Percentiles rank a stretch among this genome's conserved stretches.
Evolutionary conservation across 108 stramenopile genomes (phyloP).

Genomic region (Cyclostephanos tholiformis): DNA sequence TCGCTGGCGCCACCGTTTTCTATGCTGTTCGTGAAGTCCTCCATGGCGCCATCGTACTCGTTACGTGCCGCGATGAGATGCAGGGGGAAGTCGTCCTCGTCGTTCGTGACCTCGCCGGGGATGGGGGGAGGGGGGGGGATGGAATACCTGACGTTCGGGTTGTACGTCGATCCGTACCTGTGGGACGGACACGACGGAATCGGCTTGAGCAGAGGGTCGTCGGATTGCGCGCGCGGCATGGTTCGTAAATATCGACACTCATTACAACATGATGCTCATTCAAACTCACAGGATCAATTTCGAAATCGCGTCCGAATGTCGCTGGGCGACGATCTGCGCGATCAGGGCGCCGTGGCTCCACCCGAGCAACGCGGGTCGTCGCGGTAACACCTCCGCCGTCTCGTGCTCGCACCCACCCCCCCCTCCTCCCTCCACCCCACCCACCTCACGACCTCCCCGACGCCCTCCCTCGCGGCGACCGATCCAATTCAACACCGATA

Average conservation of each 20-base stretch:
- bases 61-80: slow-evolving; percentile 48
- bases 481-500: slow-evolving; percentile 80
- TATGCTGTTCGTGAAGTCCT: slow-evolving; percentile 76
- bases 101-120: slow-evolving; percentile 2
- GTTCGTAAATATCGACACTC: too few species aligned
- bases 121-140: slow-evolving; percentile 33
- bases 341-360: slow-evolving; percentile 89
- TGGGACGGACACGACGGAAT: too few species aligned
- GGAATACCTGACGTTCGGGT: slow-evolving; percentile 56
- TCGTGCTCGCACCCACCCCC: neutral
- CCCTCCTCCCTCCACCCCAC: neutral
- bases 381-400: neutral
- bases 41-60: slow-evolving; percentile 78
- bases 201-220: too few species aligned
- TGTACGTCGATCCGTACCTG: slow-evolving; percentile 82
- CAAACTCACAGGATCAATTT: slow-evolving; percentile 66
- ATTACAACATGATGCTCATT: too few species aligned
- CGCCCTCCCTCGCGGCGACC: slow-evolving; percentile 15
- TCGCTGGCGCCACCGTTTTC: neutral
- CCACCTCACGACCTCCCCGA: neutral
- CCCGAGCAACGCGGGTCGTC: slow-evolving; percentile 61
- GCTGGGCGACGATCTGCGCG: slow-evolving; percentile 82
- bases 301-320: slow-evolving; percentile 49
- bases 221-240: too few species aligned
- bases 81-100: slow-evolving; percentile 42